Conservation (phyloP, 768 basidiomycete genomes). For the Leucosporidium scottii region DNA sequence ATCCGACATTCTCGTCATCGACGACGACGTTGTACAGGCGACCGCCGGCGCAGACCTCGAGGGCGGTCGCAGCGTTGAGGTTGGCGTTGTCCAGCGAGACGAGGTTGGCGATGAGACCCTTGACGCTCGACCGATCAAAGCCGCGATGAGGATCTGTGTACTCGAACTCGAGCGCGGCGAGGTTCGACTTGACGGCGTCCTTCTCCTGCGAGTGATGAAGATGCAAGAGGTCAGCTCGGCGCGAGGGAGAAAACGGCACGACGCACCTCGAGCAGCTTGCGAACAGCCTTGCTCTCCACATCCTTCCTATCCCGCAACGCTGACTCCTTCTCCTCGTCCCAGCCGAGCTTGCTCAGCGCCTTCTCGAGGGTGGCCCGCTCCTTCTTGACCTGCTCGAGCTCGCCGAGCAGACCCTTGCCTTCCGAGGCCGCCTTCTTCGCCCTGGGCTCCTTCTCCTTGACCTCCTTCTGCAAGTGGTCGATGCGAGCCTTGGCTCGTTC, state of each 20-base stretch:
- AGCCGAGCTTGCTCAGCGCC: slow-evolving; percentile 57
- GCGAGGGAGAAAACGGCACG: no score
- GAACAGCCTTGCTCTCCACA: slow-evolving; percentile 49
- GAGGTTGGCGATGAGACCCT: slow-evolving; percentile 86
- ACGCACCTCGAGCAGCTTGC: slow-evolving; percentile 57
- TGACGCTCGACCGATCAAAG: slow-evolving; percentile 80
- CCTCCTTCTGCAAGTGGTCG: slow-evolving; percentile 67
- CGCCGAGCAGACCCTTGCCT: slow-evolving; percentile 65
- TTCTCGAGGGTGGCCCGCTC: slow-evolving; percentile 55
- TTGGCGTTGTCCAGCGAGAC: slow-evolving; percentile 64
- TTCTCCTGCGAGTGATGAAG: slow-evolving; percentile 49
- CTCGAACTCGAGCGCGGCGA: slow-evolving; percentile 60
- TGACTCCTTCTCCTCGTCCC: slow-evolving; percentile 68
- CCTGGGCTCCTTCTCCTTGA: slow-evolving; percentile 63
- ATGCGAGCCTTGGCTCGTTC: slow-evolving; percentile 73
- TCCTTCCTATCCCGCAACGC: slow-evolving; percentile 49
- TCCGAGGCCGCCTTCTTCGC: slow-evolving; percentile 82
- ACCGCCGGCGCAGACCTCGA: slow-evolving; percentile 85
- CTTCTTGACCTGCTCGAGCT: slow-evolving; percentile 50
- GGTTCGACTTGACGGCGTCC: slow-evolving; percentile 44
- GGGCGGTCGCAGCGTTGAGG: slow-evolving; percentile 72
- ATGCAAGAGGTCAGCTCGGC: not conserved
- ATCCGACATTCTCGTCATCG: slow-evolving; percentile 44
- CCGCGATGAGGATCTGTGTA: slow-evolving; percentile 67
- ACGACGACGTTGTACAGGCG: slow-evolving; percentile 67